Evolutionary conservation across 2,329 filamentous ascomycete species (phyloP).

Genomic region (Neocucurbitaria cava): DNA sequence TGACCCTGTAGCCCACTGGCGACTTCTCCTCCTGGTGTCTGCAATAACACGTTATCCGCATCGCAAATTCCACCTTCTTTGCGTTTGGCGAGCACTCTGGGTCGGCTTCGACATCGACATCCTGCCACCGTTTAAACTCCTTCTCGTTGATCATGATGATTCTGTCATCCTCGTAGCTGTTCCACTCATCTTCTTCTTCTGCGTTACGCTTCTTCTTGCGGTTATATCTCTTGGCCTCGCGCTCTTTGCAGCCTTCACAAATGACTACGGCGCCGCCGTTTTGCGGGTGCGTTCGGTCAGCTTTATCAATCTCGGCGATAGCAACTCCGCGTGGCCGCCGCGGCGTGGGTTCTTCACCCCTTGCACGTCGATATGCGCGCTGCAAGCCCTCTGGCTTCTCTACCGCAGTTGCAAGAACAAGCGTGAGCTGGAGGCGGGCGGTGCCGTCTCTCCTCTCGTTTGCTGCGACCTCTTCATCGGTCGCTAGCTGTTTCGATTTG

Average conservation of each 20-base stretch:
- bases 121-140: slow-evolving; percentile 45
- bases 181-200: slow-evolving; percentile 87
- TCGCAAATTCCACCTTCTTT: slow-evolving; percentile 82
- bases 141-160: slow-evolving; percentile 51
- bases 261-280: slow-evolving; percentile 95
- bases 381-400: slow-evolving; percentile 70
- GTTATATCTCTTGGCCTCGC: slow-evolving; percentile 88
- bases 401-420: slow-evolving; percentile 95
- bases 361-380: slow-evolving; percentile 71
- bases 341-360: slow-evolving; percentile 50
- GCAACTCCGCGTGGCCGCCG: slow-evolving; percentile 46
- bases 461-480: slow-evolving; percentile 74
- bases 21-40: slow-evolving; percentile 92
- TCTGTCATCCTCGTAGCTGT: slow-evolving; percentile 57
- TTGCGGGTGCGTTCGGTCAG: slow-evolving; percentile 74
- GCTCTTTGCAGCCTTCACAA: slow-evolving; percentile 86
- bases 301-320: slow-evolving; percentile 57
- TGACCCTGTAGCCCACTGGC: slow-evolving; percentile 77
- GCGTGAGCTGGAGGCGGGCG: slow-evolving; percentile 33
- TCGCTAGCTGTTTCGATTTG: slow-evolving; percentile 88
- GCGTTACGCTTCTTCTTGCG: slow-evolving; percentile 89
- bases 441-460: slow-evolving; percentile 68
- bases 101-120: slow-evolving; percentile 32
- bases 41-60: slow-evolving; percentile 98
- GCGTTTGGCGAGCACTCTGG: slow-evolving; percentile 48